phyloP scores from a whole-genome alignment of 352 stramenopile genomes.

The Phytophthora chlamydospora region DNA sequence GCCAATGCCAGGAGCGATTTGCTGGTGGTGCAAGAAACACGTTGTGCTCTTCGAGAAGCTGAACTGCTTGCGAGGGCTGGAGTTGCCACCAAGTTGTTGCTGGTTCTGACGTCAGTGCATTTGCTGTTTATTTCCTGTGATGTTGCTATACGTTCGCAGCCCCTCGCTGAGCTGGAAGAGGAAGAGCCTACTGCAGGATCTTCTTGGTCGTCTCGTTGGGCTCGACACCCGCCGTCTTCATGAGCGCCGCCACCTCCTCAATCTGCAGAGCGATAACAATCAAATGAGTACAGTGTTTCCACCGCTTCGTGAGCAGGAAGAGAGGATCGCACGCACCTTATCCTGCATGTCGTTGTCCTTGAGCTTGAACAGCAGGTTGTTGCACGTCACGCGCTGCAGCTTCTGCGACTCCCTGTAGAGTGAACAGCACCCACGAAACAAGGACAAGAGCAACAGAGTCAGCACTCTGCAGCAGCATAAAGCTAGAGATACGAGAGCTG shows the following conservation, averaged over 20 bases:
- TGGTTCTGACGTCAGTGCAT: slow-evolving; percentile 22
- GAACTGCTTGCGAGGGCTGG: neutral
- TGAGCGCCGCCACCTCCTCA: slow-evolving; percentile 74
- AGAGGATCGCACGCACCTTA: slow-evolving; percentile 37
- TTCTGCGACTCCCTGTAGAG: slow-evolving; percentile 61
- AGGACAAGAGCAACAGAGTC: slow-evolving; percentile 6
- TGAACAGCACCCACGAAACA: slow-evolving; percentile 9
- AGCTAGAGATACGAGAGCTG: neutral
- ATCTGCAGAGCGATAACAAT: slow-evolving; percentile 43
- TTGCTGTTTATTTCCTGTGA: slow-evolving; percentile 30
- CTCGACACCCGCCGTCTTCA: slow-evolving; percentile 79
- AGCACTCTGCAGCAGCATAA: too few species aligned
- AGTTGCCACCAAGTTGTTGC: neutral
- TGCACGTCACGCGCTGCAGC: slow-evolving; percentile 86
- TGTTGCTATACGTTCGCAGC: slow-evolving; percentile 27
- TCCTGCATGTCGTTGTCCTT: slow-evolving; percentile 80
- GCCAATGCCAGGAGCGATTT: slow-evolving; percentile 8
- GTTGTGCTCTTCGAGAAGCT: too few species aligned
- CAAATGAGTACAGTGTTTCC: slow-evolving; percentile 1
- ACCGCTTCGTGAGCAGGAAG: neutral
- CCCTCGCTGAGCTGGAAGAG: slow-evolving; percentile 13
- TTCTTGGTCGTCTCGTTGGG: slow-evolving; percentile 87
- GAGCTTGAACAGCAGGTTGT: slow-evolving; percentile 89
- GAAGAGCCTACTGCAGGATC: slow-evolving; percentile 67
- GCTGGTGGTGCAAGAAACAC: slow-evolving; percentile 16